Conservation (phyloP, 2,329 filamentous ascomycete genomes). For the Elsinoe ampelina region DNA sequence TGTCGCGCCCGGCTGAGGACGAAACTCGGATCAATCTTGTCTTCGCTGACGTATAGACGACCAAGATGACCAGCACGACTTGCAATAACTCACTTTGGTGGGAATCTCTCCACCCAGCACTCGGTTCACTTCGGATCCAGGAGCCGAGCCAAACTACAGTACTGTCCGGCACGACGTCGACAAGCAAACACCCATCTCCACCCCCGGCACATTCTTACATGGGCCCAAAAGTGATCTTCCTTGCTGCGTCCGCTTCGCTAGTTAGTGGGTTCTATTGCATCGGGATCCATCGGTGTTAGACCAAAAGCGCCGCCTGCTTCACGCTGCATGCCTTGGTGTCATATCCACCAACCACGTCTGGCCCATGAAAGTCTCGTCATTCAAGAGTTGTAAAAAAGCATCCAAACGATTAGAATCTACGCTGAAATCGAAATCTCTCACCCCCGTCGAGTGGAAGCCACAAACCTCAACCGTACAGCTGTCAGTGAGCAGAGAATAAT, state of each 20-base stretch:
- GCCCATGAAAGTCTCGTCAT: background rate
- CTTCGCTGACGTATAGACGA: too few species aligned
- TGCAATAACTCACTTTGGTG: too few species aligned
- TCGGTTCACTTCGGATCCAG: constrained; percentile 2
- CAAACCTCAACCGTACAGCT: background rate
- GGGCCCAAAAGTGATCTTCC: background rate
- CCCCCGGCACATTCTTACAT: background rate
- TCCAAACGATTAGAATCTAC: background rate
- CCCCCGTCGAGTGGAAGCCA: background rate
- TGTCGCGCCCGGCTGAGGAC: too few species aligned
- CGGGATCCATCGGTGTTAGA: background rate
- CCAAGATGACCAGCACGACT: too few species aligned
- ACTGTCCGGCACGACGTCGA: background rate
- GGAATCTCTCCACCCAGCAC: background rate
- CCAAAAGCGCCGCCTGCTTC: background rate
- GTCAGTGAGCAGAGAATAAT: background rate
- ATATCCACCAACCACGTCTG: background rate
- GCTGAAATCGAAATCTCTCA: background rate
- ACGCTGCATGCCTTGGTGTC: background rate
- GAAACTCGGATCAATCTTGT: too few species aligned
- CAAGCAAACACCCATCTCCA: background rate
- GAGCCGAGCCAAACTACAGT: constrained; percentile 3
- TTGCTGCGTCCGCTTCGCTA: background rate
- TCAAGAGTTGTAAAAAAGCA: background rate
- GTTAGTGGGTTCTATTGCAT: background rate